Percentiles rank a stretch among this genome's conserved stretches.
phyloP scores from a whole-genome alignment of 306 rosid genomes.

The Quercus cerris region DNA sequence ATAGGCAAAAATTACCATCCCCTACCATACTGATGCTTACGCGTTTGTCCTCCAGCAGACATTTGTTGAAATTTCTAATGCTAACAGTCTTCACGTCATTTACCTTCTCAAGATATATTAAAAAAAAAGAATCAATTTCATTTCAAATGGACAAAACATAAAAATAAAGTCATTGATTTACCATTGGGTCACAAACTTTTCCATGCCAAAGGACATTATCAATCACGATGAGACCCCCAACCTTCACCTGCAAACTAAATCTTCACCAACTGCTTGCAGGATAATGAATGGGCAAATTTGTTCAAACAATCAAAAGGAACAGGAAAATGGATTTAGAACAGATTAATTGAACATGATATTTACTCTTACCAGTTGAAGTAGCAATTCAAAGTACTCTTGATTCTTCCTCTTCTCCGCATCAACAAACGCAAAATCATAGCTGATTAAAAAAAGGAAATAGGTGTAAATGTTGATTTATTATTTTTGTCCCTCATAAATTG shows the following conservation, averaged over 20 bases:
- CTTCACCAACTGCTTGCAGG: background rate
- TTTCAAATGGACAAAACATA: slow-evolving; percentile 8
- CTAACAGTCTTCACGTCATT: slow-evolving; percentile 70
- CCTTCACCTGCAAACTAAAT: slow-evolving; percentile 57
- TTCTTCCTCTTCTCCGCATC: slow-evolving; percentile 95
- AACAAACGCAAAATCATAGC: slow-evolving; percentile 91
- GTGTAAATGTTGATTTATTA: slow-evolving; percentile 16
- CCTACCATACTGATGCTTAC: slow-evolving; percentile 85
- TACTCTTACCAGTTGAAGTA: slow-evolving; percentile 71
- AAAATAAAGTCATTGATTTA: slow-evolving; percentile 23
- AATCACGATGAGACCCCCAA: slow-evolving; percentile 79
- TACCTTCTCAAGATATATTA: slow-evolving; percentile 43
- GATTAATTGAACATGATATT: background rate
- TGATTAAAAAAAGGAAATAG: slow-evolving; percentile 30
- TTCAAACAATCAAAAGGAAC: background rate
- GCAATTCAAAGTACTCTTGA: slow-evolving; percentile 67
- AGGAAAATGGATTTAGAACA: background rate
- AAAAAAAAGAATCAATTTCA: slow-evolving; percentile 4
- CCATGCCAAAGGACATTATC: slow-evolving; percentile 99
- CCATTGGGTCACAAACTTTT: slow-evolving; percentile 86
- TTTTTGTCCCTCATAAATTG: background rate
- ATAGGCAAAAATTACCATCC: background rate
- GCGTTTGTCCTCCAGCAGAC: slow-evolving; percentile 64
- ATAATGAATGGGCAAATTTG: background rate
- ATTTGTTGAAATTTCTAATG: slow-evolving; percentile 68